A percentile compares a stretch with the other conserved stretches of the same genome.
phyloP scores from a whole-genome alignment of 1,284 basidiomycete species.

The Papiliotrema laurentii region DNA sequence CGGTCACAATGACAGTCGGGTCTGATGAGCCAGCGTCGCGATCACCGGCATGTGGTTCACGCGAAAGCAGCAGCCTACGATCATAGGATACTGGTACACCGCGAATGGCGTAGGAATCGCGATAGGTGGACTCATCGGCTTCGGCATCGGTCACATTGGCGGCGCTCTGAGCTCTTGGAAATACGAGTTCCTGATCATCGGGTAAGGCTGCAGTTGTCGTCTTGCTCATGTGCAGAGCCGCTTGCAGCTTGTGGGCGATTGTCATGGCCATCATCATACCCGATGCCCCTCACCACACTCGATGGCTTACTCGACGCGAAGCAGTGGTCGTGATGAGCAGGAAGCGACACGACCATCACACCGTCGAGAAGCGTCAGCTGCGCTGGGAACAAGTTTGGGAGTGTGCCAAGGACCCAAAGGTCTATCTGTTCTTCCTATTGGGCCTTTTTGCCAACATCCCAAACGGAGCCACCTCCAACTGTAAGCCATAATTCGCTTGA shows the following conservation, averaged over 20 bases:
- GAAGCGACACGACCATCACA: constrained; percentile 43
- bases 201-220: background rate
- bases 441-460: constrained; percentile 39
- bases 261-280: constrained; percentile 34
- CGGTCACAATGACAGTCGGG: background rate
- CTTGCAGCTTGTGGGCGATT: constrained; percentile 34
- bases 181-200: constrained; percentile 35
- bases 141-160: constrained; percentile 35
- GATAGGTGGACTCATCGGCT: constrained; percentile 31
- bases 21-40: constrained; percentile 4
- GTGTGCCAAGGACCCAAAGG: constrained; percentile 38
- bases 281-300: constrained; percentile 25
- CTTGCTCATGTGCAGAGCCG: constrained; percentile 11
- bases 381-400: constrained; percentile 47
- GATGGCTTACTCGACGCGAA: constrained; percentile 41
- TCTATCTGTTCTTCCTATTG: constrained; percentile 41
- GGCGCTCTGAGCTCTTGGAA: constrained; percentile 30
- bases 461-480: constrained; percentile 27
- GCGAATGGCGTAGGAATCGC: constrained; percentile 32
- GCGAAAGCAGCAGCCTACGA: constrained; percentile 28
- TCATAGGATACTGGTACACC: constrained; percentile 31
- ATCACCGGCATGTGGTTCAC: constrained; percentile 28
- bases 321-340: constrained; percentile 41
- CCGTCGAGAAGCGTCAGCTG: constrained; percentile 44
- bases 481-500: background rate